Conservation (phyloP, 2,329 filamentous ascomycete genomes). For the Penicillium freii region DNA sequence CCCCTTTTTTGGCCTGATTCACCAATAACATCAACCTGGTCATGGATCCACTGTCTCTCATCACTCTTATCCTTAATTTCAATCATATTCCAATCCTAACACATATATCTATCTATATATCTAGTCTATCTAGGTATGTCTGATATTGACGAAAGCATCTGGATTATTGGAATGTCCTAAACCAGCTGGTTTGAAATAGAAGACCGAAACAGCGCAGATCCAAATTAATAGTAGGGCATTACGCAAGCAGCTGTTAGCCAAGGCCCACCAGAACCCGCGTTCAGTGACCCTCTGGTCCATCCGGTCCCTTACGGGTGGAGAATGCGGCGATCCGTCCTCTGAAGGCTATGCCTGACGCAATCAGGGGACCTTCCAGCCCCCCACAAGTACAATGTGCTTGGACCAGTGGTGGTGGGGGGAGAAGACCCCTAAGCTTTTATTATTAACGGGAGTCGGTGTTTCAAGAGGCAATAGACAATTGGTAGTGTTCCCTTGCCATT, state of each 20-base stretch:
- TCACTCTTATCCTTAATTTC: not conserved
- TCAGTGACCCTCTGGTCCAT: slow-evolving; percentile 34
- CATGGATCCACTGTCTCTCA: not conserved
- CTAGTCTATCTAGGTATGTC: not conserved
- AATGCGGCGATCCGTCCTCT: slow-evolving; percentile 35
- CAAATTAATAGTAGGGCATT: slow-evolving; percentile 36
- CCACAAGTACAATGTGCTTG: slow-evolving; percentile 6
- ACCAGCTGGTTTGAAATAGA: slow-evolving; percentile 18
- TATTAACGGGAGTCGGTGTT: not conserved
- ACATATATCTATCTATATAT: not conserved
- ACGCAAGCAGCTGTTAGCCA: slow-evolving; percentile 38
- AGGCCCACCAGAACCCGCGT: slow-evolving; percentile 32
- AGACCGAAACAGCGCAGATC: slow-evolving; percentile 30
- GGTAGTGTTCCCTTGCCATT: not conserved
- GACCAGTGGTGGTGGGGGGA: slow-evolving; percentile 4
- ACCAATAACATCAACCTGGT: not conserved
- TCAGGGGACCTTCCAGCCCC: slow-evolving; percentile 7
- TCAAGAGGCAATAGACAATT: not conserved
- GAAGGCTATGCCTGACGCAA: slow-evolving; percentile 32
- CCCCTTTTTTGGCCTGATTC: not conserved
- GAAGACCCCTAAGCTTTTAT: slow-evolving; percentile 9
- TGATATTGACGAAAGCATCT: not conserved
- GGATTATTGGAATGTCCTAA: not conserved
- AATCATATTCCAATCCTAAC: not conserved
- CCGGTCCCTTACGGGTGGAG: slow-evolving; percentile 40